These are phyloP conservation scores for Hyphopichia wangnamkhiaoensis DNA, from an alignment of 1,139 yeast species.

Conservation along the genomic window DNA sequence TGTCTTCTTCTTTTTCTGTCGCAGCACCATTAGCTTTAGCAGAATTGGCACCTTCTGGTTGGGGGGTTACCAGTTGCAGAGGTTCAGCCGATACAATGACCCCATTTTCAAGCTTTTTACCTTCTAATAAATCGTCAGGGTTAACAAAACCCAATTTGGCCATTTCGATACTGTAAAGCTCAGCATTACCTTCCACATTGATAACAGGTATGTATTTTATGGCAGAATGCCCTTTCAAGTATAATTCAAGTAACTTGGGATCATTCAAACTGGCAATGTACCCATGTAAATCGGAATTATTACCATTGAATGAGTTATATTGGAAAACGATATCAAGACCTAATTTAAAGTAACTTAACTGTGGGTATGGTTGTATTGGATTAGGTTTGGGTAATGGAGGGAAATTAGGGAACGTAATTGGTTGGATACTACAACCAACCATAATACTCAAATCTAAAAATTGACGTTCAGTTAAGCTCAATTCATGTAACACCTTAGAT, in stretches of 20 bases:
- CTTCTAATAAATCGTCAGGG: slow-evolving; percentile 19
- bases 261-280: slow-evolving; percentile 41
- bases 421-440: slow-evolving; percentile 79
- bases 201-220: slow-evolving; percentile 64
- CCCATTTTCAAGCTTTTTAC: neutral
- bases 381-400: slow-evolving; percentile 53
- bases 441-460: slow-evolving; percentile 74
- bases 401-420: slow-evolving; percentile 58
- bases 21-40: slow-evolving; percentile 3
- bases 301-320: slow-evolving; percentile 30
- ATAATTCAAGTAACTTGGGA: slow-evolving; percentile 37
- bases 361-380: slow-evolving; percentile 45
- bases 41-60: neutral
- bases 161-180: slow-evolving; percentile 49
- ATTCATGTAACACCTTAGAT: slow-evolving; percentile 57
- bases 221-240: slow-evolving; percentile 42
- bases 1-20: slow-evolving; percentile 5
- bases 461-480: slow-evolving; percentile 61
- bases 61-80: neutral
- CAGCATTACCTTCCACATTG: slow-evolving; percentile 68
- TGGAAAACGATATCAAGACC: slow-evolving; percentile 47
- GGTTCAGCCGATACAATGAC: neutral
- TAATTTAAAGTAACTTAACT: slow-evolving; percentile 43
- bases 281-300: slow-evolving; percentile 32
- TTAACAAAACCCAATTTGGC: slow-evolving; percentile 31